Evolutionary conservation across 2,329 filamentous ascomycete species (phyloP).

Genomic region (Aspergillus quadricinctus): DNA sequence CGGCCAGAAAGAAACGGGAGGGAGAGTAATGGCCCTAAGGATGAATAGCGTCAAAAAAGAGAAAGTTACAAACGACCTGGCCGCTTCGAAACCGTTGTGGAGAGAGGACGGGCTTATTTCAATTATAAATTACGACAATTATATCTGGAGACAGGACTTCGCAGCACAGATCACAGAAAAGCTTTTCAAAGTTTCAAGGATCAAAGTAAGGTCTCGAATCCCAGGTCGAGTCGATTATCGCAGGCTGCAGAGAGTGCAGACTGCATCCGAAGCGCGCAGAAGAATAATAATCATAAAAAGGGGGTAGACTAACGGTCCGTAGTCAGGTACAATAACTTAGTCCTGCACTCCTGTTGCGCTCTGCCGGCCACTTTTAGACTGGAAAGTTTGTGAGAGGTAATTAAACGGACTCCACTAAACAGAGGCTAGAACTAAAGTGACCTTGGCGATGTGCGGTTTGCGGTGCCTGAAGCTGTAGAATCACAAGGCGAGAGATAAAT

Average conservation of each 20-base stretch:
- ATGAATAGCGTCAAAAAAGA: neutral
- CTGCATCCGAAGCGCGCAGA: neutral
- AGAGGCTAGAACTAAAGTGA: neutral
- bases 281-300: constrained; percentile 1
- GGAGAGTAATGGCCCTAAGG: neutral
- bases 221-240: neutral
- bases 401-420: neutral
- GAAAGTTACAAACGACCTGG: neutral
- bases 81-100: neutral
- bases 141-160: neutral
- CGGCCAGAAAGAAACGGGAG: neutral
- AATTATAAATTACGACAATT: neutral
- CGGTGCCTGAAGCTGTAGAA: neutral
- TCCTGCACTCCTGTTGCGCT: neutral
- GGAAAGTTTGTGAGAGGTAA: neutral
- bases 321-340: neutral
- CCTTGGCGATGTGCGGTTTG: neutral
- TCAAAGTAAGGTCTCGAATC: constrained; percentile 3
- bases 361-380: neutral
- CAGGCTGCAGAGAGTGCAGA: neutral
- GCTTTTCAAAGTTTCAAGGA: neutral
- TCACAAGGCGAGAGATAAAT: neutral
- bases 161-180: neutral
- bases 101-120: constrained; percentile 2
- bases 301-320: constrained; percentile 4